Evolutionary conservation across 306 rosid species (phyloP).

Genomic region (Malus orientalis): DNA sequence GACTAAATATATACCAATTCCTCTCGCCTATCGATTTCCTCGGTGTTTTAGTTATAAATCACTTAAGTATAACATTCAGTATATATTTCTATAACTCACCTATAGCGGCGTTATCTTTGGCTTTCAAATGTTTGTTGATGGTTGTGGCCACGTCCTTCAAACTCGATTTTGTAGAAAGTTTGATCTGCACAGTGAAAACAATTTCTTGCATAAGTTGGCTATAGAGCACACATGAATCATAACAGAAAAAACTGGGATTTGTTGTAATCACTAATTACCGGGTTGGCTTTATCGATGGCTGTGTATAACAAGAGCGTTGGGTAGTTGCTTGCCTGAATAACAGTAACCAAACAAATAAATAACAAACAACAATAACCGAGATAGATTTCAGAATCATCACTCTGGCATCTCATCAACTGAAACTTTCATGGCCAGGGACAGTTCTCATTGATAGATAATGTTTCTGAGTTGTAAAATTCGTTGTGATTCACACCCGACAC

Average conservation of each 20-base stretch:
- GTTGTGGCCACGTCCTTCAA: slow-evolving; percentile 81
- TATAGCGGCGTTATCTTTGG: slow-evolving; percentile 34
- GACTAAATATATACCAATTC: neutral
- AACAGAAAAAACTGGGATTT: too few relatives aligned
- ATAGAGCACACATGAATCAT: neutral
- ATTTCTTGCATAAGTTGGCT: neutral
- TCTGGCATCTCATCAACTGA: neutral
- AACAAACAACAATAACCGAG: neutral
- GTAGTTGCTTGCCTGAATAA: slow-evolving; percentile 59
- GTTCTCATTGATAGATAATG: too few relatives aligned
- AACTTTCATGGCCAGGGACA: too few relatives aligned
- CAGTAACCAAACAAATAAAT: neutral
- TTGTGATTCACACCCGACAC: neutral
- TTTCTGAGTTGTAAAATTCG: neutral
- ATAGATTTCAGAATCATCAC: neutral
- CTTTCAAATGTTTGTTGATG: slow-evolving; percentile 55
- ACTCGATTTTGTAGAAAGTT: slow-evolving; percentile 58
- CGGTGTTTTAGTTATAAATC: neutral
- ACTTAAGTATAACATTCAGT: neutral
- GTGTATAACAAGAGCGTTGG: slow-evolving; percentile 67
- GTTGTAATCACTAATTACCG: slow-evolving; percentile 38
- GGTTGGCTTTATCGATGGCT: slow-evolving; percentile 59
- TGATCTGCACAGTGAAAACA: slow-evolving; percentile 45
- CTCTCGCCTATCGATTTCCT: neutral
- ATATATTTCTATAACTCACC: slow-evolving; percentile 59